These are phyloP conservation scores for Aspergillus unguis DNA, from an alignment of 2,329 filamentous ascomycete genomes.

Conservation along the genomic window DNA sequence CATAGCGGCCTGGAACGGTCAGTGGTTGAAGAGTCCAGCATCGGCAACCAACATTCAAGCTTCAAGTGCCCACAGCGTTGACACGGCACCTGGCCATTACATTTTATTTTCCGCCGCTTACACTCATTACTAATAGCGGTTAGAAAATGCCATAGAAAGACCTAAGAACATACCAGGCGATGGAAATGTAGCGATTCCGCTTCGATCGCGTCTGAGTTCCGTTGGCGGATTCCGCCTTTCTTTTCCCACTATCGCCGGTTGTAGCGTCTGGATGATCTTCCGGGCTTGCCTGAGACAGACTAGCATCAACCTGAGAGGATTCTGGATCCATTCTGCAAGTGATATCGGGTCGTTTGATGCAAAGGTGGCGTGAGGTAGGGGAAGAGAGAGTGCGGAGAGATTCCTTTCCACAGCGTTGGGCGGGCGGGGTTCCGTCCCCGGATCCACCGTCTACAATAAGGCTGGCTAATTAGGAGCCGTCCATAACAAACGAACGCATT, in stretches of 20 bases:
- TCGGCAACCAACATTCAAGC: constrained; percentile 50
- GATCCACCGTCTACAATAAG: constrained; percentile 19
- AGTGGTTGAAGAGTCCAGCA: constrained; percentile 1
- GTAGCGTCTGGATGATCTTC: constrained; percentile 24
- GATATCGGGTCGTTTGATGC: constrained; percentile 5
- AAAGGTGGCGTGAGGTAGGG: constrained; percentile 14
- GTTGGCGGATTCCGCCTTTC: constrained; percentile 43
- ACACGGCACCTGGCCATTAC: constrained; percentile 64
- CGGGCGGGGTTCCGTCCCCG: constrained; percentile 33
- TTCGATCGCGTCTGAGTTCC: constrained; percentile 56
- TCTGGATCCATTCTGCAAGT: constrained; percentile 32
- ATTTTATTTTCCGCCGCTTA: constrained; percentile 66
- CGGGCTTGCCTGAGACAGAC: constrained; percentile 21
- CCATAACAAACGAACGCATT: background rate
- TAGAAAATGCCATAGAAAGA: background rate
- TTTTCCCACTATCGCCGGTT: constrained; percentile 34
- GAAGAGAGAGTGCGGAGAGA: constrained; percentile 32
- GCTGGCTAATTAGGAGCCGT: background rate
- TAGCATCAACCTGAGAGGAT: constrained; percentile 30
- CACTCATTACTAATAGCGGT: constrained; percentile 55
- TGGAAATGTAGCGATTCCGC: constrained; percentile 65
- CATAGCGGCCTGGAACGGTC: constrained; percentile 51
- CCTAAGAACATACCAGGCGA: constrained; percentile 54
- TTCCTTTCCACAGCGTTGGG: constrained; percentile 25
- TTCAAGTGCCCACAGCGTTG: constrained; percentile 63